Conservation (phyloP, 163 green algal species). For the Chloroidium sp. region DNA sequence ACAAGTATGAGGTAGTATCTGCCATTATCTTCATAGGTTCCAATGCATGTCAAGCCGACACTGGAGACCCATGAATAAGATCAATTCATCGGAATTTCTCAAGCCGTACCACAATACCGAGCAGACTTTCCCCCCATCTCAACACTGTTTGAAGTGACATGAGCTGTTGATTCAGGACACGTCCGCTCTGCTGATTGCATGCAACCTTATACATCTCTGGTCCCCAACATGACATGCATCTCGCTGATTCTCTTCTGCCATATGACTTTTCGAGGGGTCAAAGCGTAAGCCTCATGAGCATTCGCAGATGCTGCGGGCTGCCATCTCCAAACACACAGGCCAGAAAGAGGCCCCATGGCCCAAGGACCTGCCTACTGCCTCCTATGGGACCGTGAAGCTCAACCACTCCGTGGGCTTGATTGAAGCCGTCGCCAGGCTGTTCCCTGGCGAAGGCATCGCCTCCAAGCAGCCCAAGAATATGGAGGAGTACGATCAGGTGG, state of each 20-base stretch:
- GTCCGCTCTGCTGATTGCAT: not conserved
- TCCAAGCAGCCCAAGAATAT: constrained; percentile 30
- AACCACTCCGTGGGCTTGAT: constrained; percentile 5
- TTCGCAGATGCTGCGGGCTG: constrained; percentile 18
- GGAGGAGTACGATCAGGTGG: constrained; percentile 54
- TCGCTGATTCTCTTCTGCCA: too few relatives aligned
- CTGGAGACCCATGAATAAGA: not conserved
- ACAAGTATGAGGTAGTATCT: constrained; percentile 37
- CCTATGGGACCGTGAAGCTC: constrained; percentile 31
- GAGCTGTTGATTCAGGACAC: not conserved
- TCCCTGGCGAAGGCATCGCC: constrained; percentile 14
- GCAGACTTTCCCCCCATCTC: not conserved
- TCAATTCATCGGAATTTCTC: not conserved
- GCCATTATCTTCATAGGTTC: not conserved
- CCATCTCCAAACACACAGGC: constrained; percentile 25
- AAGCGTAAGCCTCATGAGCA: too few relatives aligned
- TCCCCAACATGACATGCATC: too few relatives aligned
- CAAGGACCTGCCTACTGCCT: constrained; percentile 5
- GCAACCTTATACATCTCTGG: too few relatives aligned
- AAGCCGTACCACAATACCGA: not conserved
- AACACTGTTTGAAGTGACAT: not conserved
- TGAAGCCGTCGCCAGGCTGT: constrained; percentile 11
- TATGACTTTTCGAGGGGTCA: too few relatives aligned
- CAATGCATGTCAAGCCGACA: not conserved
- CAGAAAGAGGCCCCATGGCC: constrained; percentile 5